Base-by-base conservation (phyloP, 345 rosid species). In the Nasturtium officinale region DNA sequence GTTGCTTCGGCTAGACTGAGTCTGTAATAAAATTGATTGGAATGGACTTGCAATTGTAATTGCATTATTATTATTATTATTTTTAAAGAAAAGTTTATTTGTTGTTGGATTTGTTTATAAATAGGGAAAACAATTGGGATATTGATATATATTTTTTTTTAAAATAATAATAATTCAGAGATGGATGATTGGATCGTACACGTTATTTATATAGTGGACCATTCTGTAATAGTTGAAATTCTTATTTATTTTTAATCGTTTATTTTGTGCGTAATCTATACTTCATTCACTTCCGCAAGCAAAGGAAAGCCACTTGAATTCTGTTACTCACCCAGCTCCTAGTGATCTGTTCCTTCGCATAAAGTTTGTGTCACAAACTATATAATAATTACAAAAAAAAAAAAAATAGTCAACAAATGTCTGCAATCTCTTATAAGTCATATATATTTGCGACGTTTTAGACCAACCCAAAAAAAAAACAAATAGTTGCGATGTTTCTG, bases 1-100 rank as follows among this genome's bases (percentile, higher is more conserved):
- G 79, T 62, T 69, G 67, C 66, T 71, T 71, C 61, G 61, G 47
- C 20, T 62, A 65, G 76, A 77, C 76, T 51, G 56, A 71, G 80
- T 72, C 62, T 65, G 72, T 77, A 77, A 65, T 32, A 72, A 77
- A 71, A 71, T 64, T 77, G 80, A 77, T 77, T 64, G 76, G 80
- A 71, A 72, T 77, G 80, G 80, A 77, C 80, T 57, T 69, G 38
- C 53, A 46, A 33, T 66, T 67, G 8, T 23, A 65, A 2, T 52
- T 69, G 55, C 73, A 77, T 77, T 42, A 37, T 65, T 40, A 58
- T 35, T 62, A n/a, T 46, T 75, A 1, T 35, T 56, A n/a, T 52
- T 26, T 26, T 10, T 8, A 5, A 2, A 15, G 59, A 71, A 50
- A 58, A 71, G 76, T 64, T 70, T 28, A 71, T 77, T 65, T 71